phyloP scores from a whole-genome alignment of 768 basidiomycete genomes.

The Collybia sordida region DNA sequence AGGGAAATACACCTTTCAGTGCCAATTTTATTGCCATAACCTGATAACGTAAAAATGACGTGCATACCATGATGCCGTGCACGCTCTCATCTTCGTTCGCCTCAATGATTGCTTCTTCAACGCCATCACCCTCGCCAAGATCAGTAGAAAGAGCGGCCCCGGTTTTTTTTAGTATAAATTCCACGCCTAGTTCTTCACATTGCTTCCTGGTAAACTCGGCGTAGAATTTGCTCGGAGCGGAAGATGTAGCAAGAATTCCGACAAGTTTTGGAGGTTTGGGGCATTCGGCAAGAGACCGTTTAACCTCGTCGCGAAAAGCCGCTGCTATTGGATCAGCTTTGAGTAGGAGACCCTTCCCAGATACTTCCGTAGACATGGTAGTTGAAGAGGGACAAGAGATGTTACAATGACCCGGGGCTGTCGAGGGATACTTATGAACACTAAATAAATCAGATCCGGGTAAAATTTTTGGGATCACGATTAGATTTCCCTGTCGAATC shows the following conservation, averaged over 20 bases:
- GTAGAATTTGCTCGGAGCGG: slow-evolving; percentile 77
- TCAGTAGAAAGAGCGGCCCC: slow-evolving; percentile 60
- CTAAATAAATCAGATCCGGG: too few species aligned
- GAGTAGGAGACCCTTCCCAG: slow-evolving; percentile 72
- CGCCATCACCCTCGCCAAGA: slow-evolving; percentile 79
- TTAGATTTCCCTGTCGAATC: too few species aligned
- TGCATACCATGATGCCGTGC: slow-evolving; percentile 91
- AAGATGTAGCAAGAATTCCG: slow-evolving; percentile 87
- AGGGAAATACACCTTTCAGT: slow-evolving; percentile 85
- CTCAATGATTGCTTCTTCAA: slow-evolving; percentile 94
- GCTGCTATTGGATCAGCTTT: slow-evolving; percentile 78
- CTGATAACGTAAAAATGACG: slow-evolving; percentile 2
- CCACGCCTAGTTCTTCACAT: slow-evolving; percentile 85
- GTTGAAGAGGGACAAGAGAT: not conserved
- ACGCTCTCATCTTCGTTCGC: slow-evolving; percentile 86
- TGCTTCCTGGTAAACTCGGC: slow-evolving; percentile 91
- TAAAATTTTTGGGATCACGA: too few species aligned
- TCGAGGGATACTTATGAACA: too few species aligned
- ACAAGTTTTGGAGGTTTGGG: slow-evolving; percentile 70
- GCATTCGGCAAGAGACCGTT: slow-evolving; percentile 34
- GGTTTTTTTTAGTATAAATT: slow-evolving; percentile 76
- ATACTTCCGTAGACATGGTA: slow-evolving; percentile 19
- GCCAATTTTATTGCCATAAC: slow-evolving; percentile 3
- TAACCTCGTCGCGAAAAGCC: slow-evolving; percentile 71
- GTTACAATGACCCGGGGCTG: too few species aligned